Evolutionary conservation across 768 basidiomycete genomes (phyloP).

Genomic region (Amanita muscaria): DNA sequence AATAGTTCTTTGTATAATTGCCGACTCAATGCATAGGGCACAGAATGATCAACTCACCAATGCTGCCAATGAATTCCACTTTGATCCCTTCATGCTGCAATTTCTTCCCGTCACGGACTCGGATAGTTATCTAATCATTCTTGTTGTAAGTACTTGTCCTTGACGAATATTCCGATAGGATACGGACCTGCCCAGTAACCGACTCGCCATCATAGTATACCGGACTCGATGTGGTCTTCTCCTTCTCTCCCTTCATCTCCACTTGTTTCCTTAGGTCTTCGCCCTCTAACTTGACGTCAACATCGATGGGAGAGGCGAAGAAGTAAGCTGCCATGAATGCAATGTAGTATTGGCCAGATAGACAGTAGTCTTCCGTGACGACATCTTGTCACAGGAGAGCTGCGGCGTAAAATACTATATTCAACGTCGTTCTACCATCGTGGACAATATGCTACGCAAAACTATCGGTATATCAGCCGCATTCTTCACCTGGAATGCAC

Average conservation of each 20-base stretch:
- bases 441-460: slow-evolving; percentile 50
- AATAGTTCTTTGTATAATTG: slow-evolving; percentile 68
- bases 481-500: slow-evolving; percentile 49
- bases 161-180: not conserved
- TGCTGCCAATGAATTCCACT: slow-evolving; percentile 94
- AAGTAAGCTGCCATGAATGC: slow-evolving; percentile 76
- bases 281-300: slow-evolving; percentile 81
- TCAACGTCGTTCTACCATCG: slow-evolving; percentile 38
- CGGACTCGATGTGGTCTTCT: slow-evolving; percentile 75
- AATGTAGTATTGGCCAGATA: not conserved
- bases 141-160: not conserved
- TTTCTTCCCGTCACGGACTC: slow-evolving; percentile 92
- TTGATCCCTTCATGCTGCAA: slow-evolving; percentile 94
- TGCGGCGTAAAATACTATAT: no score
- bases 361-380: slow-evolving; percentile 1
- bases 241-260: slow-evolving; percentile 86
- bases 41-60: no score
- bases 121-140: slow-evolving; percentile 61
- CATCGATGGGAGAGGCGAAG: slow-evolving; percentile 84
- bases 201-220: slow-evolving; percentile 96
- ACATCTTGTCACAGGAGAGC: slow-evolving; percentile 14
- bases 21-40: no score
- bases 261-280: slow-evolving; percentile 86
- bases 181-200: slow-evolving; percentile 71
- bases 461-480: slow-evolving; percentile 60